These are phyloP conservation scores for Hypoxylon sp. DNA, from an alignment of 2,329 filamentous ascomycete species.

Conservation along the genomic window DNA sequence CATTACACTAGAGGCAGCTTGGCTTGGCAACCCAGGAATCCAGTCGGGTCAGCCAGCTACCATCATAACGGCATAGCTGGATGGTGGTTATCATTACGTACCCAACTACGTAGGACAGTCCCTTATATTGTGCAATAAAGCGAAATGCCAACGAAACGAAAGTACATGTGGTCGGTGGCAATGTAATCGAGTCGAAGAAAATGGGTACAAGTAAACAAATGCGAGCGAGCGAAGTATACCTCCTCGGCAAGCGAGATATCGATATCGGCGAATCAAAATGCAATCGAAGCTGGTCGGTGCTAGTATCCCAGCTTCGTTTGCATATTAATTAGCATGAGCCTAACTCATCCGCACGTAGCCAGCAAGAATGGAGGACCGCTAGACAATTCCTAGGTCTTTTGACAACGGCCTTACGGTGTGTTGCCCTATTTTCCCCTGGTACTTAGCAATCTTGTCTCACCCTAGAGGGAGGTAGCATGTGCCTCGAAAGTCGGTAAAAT, in stretches of 20 bases:
- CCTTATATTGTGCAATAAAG: neutral
- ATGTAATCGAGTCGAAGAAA: neutral
- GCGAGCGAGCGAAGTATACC: neutral
- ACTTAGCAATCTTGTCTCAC: neutral
- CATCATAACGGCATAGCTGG: neutral
- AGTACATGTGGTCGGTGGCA: neutral
- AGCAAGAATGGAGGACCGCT: neutral
- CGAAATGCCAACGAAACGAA: neutral
- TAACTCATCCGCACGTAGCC: neutral
- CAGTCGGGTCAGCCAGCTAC: neutral
- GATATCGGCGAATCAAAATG: neutral
- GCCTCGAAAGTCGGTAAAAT: neutral
- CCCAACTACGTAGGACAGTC: neutral
- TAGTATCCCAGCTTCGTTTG: neutral
- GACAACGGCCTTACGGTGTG: neutral
- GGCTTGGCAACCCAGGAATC: neutral
- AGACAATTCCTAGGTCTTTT: neutral
- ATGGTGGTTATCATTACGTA: slow-evolving; percentile 1
- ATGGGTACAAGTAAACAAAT: neutral
- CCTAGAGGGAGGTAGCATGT: neutral
- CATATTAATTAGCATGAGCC: neutral
- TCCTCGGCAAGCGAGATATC: neutral
- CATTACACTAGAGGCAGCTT: neutral
- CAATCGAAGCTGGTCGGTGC: neutral
- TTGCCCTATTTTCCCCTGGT: neutral